phyloP scores from a whole-genome alignment of 2,329 filamentous ascomycete species.

The Fusarium tanahbumbuense region DNA sequence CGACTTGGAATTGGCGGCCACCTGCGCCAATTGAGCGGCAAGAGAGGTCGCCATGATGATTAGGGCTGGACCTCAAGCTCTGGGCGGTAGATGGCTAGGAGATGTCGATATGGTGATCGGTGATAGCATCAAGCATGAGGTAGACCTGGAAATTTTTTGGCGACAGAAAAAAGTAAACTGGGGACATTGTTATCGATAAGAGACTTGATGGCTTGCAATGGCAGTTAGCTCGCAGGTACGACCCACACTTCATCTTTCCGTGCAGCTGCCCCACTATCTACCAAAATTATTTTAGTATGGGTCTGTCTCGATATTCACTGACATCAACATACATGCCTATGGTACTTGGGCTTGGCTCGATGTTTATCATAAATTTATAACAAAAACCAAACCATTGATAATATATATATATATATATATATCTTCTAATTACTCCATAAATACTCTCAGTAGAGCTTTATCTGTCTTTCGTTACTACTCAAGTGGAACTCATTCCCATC shows the following conservation, averaged over 20 bases:
- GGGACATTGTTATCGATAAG: constrained; percentile 51
- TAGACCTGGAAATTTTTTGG: constrained; percentile 48
- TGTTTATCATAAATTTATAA: not conserved
- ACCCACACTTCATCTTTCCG: not conserved
- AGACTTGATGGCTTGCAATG: not conserved
- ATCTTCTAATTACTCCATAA: not conserved
- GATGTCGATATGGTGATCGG: constrained; percentile 36
- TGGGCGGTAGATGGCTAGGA: constrained; percentile 37
- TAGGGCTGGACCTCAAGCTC: constrained; percentile 43
- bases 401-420: not conserved
- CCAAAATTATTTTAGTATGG: not conserved
- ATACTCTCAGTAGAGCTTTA: not conserved
- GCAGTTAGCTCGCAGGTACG: not conserved
- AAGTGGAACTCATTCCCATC: not conserved
- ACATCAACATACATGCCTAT: not conserved
- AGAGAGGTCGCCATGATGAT: constrained; percentile 82
- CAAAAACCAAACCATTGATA: not conserved
- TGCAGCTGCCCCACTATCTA: not conserved
- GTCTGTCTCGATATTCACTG: not conserved
- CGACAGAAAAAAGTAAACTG: constrained; percentile 37
- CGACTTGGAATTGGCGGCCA: constrained; percentile 89
- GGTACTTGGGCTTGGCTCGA: not conserved
- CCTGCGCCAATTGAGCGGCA: constrained; percentile 91
- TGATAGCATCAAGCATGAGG: constrained; percentile 40
- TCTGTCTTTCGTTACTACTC: not conserved